Base-by-base conservation (phyloP, 1,284 basidiomycete genomes). In the Heimioporus retisporus region DNA sequence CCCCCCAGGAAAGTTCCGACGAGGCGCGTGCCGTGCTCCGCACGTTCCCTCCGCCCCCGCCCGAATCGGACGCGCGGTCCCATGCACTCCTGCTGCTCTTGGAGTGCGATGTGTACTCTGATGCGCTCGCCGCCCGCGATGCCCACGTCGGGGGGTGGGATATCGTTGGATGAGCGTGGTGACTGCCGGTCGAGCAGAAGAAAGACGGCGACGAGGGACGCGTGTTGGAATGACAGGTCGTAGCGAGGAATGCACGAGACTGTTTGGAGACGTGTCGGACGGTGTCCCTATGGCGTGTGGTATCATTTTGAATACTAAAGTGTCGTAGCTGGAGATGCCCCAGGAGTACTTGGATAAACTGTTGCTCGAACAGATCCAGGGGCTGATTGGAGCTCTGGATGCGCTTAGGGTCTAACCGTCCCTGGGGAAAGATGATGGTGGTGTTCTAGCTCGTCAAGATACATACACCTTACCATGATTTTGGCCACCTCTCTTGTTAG, bases 141-240 rank as follows among this genome's bases (percentile, higher is more conserved):
- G 89, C 96, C 74, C 93, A 96, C 65, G 90, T 96, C 10, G 96
- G 97, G 75, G 95, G 93, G 5, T 97, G 96, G 88, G 98, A 98
- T 78, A 87, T 97, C n/a, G 94, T 96, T 77, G 96, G 96, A 61
- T 97, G 96, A 95, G 93, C 94, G 66, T 96, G 95, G 85, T 95
- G 91, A 82, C 83, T 97, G 54, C 89, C 91, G 87, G 86, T 88
- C 0, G 90, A 93, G 74, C 85, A 88, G 67, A 86, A 88, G 21
- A 85, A 86, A 67, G 88, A 90, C 68, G 85, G 79, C 43, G 87
- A 85, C 31, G 75, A 84, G 53, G 79, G 89, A 6, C 89, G 89
- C 61, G 88, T 86, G 16, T 75, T 94, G 65, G 85, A 86, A 8
- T 93, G 91, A 87, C 86, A 92, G 75, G 95, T 97, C 69, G 89